Evolutionary conservation across 352 stramenopile species (phyloP), one percentile per base, ranked within the genome.

Genomic region (Globisporangium okanoganense): DNA sequence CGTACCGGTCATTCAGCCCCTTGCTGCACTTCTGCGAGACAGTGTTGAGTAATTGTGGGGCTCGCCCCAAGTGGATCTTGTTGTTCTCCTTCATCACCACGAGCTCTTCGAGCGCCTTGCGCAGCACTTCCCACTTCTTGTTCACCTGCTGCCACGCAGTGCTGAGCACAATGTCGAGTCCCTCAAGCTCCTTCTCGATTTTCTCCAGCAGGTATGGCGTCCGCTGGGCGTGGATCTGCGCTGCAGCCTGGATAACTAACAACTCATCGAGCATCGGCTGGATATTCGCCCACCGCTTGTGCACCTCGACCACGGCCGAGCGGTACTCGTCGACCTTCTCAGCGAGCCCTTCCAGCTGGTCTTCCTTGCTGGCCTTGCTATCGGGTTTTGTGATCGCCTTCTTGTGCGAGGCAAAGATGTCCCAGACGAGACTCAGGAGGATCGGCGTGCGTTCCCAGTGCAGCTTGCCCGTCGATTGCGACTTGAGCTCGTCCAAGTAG

Each of bases 221-320:
- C 4, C 82, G 78, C 24, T 75, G 52, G 2, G 79, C 82, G 43
- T 92, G 67, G 43, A 92, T 85, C 43, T 79, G 70, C 0, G 68
- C 45, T 3, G 69, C 65, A 0, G 66, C 59, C 52, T 90, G 82
- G 25, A 92, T 79, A 4, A 68, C 64, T 1, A 88, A 54, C 3
- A 92, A 60, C 40, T 92, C 82, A 20, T 90, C 78, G 4, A 92
- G 62, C 29, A 72, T 64, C 0, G 82, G 82, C 58, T 92, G 79
- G 24, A 90, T 20, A 47, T 92, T 92, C 0, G 73, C 71, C 79
- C 79, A 92, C 2, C 82, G 76, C n/a, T 62, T 79, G 58, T 92
- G 72, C 2, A 92, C 78, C 29, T 76, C 57, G 20, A 88, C 73
- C 14, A 90, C 78, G 0, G 69, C 66, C 0, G 67, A 66, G 7